phyloP scores from a whole-genome alignment of 164 flowering plant species.

The Tetracentron sinense region DNA sequence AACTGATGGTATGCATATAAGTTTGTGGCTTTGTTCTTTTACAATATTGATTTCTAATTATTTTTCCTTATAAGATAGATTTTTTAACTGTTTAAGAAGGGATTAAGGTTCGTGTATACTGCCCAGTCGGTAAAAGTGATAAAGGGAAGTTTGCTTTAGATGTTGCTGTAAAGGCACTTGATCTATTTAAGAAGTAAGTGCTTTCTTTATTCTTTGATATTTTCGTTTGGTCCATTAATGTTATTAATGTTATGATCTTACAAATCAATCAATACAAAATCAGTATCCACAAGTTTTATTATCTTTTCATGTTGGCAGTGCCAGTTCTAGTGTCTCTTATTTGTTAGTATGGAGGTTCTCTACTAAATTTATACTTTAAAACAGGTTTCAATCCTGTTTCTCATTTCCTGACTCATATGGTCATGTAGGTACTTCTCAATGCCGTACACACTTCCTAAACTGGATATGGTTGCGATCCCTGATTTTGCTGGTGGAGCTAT shows the following conservation, averaged over 20 bases:
- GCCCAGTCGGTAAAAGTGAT: conserved; percentile 76
- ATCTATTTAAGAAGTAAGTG: conserved; percentile 66
- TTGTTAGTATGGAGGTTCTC: background rate
- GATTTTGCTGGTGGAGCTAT: conserved; percentile 99
- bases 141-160: conserved; percentile 90
- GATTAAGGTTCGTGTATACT: conserved; percentile 76
- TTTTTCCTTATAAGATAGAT: background rate
- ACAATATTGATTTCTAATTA: background rate
- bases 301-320: too few relatives aligned
- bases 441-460: conserved; percentile 87
- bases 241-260: too few relatives aligned
- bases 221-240: too few relatives aligned
- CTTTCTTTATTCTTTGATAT: background rate
- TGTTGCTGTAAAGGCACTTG: conserved; percentile 91
- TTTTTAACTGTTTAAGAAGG: conserved; percentile 38
- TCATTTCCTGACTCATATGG: conserved; percentile 5
- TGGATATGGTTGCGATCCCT: conserved; percentile 97
- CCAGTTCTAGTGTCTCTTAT: too few relatives aligned
- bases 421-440: conserved; percentile 67
- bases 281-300: too few relatives aligned
- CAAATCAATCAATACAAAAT: background rate
- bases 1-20: conserved; percentile 59
- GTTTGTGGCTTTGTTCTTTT: background rate
- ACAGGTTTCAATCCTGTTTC: too few relatives aligned
- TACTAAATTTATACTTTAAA: conserved; percentile 47